phyloP scores from a whole-genome alignment of 768 basidiomycete species.

The Austroboletus eburneus region DNA sequence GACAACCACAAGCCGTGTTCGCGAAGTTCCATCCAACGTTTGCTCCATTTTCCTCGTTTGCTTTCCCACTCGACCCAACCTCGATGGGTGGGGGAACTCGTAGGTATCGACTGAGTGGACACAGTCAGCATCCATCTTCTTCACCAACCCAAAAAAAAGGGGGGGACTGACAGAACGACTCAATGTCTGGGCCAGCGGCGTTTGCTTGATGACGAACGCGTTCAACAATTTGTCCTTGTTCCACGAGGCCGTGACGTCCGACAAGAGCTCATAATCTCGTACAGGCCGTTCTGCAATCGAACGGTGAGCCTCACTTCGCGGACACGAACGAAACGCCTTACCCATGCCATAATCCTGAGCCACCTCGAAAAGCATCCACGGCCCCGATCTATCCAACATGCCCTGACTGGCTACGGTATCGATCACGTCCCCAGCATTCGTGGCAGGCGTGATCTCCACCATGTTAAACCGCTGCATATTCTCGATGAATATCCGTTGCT shows the following conservation, averaged over 20 bases:
- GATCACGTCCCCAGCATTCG: constrained; percentile 72
- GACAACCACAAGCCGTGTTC: constrained; percentile 85
- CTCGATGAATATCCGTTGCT: constrained; percentile 75
- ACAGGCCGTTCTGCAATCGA: constrained; percentile 74
- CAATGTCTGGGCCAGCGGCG: constrained; percentile 57
- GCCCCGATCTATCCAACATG: constrained; percentile 57
- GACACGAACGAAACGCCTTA: constrained; percentile 36
- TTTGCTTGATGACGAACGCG: constrained; percentile 73
- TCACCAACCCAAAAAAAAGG: constrained; percentile 5
- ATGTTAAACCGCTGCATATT: constrained; percentile 72
- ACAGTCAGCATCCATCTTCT: constrained; percentile 40
- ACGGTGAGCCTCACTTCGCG: too few species aligned
- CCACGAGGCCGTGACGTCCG: constrained; percentile 83
- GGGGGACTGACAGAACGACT: constrained; percentile 57
- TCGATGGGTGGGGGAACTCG: constrained; percentile 38
- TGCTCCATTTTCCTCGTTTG: constrained; percentile 94
- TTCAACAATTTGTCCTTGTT: constrained; percentile 79
- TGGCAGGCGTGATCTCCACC: constrained; percentile 64
- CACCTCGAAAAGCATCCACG: constrained; percentile 89
- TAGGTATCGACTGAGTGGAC: constrained; percentile 46
- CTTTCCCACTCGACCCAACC: constrained; percentile 85
- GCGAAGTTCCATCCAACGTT: constrained; percentile 82
- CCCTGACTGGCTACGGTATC: constrained; percentile 62
- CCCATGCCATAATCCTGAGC: constrained; percentile 93
- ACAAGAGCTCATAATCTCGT: constrained; percentile 79